These are phyloP conservation scores for Ceratonia siliqua DNA, from an alignment of 306 rosid species.

Conservation along the genomic window DNA sequence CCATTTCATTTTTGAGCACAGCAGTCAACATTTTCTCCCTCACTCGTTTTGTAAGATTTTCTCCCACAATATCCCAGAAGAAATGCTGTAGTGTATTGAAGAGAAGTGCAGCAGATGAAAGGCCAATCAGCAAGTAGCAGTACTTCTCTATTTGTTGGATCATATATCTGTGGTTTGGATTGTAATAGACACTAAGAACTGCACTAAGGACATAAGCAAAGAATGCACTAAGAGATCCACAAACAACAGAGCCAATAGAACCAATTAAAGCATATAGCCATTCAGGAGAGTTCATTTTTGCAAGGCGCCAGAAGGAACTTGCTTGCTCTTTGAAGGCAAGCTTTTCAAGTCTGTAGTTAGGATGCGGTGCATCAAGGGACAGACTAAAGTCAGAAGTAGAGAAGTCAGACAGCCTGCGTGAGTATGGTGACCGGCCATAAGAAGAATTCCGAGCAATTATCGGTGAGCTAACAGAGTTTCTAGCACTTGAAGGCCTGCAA, in stretches of 20 bases:
- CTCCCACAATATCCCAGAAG: constrained; percentile 97
- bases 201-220: constrained; percentile 92
- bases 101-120: constrained; percentile 87
- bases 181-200: constrained; percentile 88
- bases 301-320: constrained; percentile 90
- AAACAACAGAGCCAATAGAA: constrained; percentile 78
- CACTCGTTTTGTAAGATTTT: constrained; percentile 84
- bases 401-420: constrained; percentile 88
- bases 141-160: constrained; percentile 71
- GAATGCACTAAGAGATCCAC: constrained; percentile 90
- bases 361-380: constrained; percentile 71
- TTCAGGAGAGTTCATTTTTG: constrained; percentile 92
- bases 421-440: constrained; percentile 92
- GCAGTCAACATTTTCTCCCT: constrained; percentile 85
- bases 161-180: constrained; percentile 70
- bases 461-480: constrained; percentile 98
- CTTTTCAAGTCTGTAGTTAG: constrained; percentile 74
- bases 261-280: constrained; percentile 84
- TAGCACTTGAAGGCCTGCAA: constrained; percentile 90
- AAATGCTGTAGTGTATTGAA: constrained; percentile 92
- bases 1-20: constrained; percentile 86
- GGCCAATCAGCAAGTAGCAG: constrained; percentile 87
- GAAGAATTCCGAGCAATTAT: constrained; percentile 86
- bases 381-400: constrained; percentile 89
- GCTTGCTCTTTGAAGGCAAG: constrained; percentile 91